Evolutionary conservation across 345 rosid species (phyloP).

Genomic region (Streptanthus diversifolius): DNA sequence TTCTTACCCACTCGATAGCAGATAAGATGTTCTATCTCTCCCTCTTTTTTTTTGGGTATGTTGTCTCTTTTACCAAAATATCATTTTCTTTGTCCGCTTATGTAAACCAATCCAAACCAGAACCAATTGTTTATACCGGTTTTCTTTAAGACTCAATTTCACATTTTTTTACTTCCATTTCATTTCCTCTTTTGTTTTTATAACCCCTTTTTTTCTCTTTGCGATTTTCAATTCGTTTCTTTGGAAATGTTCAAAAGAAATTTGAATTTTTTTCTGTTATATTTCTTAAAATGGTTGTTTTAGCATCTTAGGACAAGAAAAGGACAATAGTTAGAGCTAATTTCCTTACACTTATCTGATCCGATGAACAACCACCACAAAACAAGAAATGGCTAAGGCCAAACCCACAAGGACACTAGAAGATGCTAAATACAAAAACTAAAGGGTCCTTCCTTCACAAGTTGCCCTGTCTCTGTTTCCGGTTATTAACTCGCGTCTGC

Average conservation of each 20-base stretch:
- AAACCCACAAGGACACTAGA: slow-evolving; percentile 6
- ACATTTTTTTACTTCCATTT: neutral
- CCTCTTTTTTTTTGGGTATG: neutral
- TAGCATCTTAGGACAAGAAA: neutral
- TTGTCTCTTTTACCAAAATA: slow-evolving; percentile 9
- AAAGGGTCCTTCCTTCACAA: neutral
- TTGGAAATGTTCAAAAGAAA: neutral
- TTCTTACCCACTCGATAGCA: slow-evolving; percentile 36
- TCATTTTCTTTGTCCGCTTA: neutral
- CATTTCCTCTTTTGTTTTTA: neutral
- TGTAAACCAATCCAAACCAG: neutral
- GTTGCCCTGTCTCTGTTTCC: slow-evolving; percentile 11
- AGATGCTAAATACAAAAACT: neutral
- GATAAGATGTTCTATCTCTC: slow-evolving; percentile 19
- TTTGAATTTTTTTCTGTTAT: neutral
- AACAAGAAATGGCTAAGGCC: neutral
- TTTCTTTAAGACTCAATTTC: neutral
- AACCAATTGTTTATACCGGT: slow-evolving; percentile 9
- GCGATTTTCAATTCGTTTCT: too few relatives aligned
- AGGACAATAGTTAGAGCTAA: slow-evolving; percentile 5
- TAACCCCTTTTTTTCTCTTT: too few relatives aligned
- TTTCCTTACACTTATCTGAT: slow-evolving; percentile 18
- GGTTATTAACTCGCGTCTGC: slow-evolving; percentile 1
- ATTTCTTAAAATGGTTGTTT: neutral
- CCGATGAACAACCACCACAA: slow-evolving; percentile 1